phyloP scores from a whole-genome alignment of 2,329 filamentous ascomycete genomes.

The Thielaviopsis populi region DNA sequence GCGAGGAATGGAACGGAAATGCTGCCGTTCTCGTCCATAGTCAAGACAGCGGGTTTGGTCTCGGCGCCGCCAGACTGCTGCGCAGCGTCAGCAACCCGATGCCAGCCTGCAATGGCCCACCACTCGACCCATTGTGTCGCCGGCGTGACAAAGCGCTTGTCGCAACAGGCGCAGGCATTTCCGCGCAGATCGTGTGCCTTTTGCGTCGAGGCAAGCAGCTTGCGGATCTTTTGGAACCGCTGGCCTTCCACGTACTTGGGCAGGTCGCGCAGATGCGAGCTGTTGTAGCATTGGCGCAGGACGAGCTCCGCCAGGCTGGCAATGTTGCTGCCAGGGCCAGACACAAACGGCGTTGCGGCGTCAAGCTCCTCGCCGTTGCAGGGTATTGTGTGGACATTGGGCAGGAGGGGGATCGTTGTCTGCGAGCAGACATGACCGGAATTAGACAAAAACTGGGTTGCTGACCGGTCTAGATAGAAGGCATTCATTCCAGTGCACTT shows the following conservation, averaged over 20 bases:
- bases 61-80: not conserved
- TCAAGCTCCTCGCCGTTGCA: constrained; percentile 12
- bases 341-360: constrained; percentile 12
- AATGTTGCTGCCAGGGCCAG: constrained; percentile 22
- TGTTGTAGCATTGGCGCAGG: constrained; percentile 32
- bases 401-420: constrained; percentile 1
- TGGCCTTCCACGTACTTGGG: constrained; percentile 29
- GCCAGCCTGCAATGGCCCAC: constrained; percentile 26
- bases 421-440: constrained; percentile 8
- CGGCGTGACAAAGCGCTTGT: constrained; percentile 34
- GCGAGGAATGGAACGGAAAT: constrained; percentile 17
- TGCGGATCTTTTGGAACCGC: constrained; percentile 25
- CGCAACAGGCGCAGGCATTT: constrained; percentile 37
- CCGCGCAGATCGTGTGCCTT: constrained; percentile 29
- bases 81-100: not conserved
- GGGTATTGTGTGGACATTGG: constrained; percentile 3
- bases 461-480: constrained; percentile 14
- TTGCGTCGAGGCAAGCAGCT: constrained; percentile 9
- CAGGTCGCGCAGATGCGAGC: constrained; percentile 30
- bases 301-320: constrained; percentile 38
- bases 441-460: constrained; percentile 13
- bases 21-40: constrained; percentile 11
- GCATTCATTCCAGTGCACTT: constrained; percentile 14
- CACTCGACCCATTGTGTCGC: constrained; percentile 48
- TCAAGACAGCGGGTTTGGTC: constrained; percentile 1